Conservation (phyloP, 2,329 filamentous ascomycete species). For the Colletotrichum chrysophilum region DNA sequence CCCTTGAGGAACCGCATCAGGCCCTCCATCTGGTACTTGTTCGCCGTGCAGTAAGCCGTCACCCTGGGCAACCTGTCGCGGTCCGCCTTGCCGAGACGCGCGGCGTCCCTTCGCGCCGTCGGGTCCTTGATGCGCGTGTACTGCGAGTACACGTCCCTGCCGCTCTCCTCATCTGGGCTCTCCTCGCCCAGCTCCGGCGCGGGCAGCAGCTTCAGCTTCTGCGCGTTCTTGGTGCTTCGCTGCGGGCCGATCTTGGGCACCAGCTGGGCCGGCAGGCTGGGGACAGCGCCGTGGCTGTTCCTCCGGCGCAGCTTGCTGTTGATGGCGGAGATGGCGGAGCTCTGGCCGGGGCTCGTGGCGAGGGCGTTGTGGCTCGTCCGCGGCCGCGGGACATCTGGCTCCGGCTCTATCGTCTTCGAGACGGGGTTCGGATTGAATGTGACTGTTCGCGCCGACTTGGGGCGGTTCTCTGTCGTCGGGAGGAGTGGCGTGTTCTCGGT, state of each 20-base stretch:
- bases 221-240: constrained; percentile 90
- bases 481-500: constrained; percentile 42
- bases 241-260: constrained; percentile 86
- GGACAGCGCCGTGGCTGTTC: constrained; percentile 74
- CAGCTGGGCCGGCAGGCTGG: constrained; percentile 39
- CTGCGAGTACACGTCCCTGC: constrained; percentile 95
- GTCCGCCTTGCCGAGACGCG: constrained; percentile 91
- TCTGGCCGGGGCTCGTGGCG: constrained; percentile 38
- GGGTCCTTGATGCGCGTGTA: constrained; percentile 98
- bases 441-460: constrained; percentile 65
- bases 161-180: constrained; percentile 83
- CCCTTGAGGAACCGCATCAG: constrained; percentile 92
- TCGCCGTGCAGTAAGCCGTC: constrained; percentile 95
- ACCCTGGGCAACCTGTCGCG: constrained; percentile 85
- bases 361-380: constrained; percentile 33
- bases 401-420: constrained; percentile 64
- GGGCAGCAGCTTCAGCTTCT: constrained; percentile 96
- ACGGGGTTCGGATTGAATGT: constrained; percentile 78
- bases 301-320: constrained; percentile 88
- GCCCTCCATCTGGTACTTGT: constrained; percentile 87
- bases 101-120: constrained; percentile 89
- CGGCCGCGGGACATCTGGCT: constrained; percentile 34
- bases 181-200: constrained; percentile 85
- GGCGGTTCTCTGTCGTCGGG: constrained; percentile 36
- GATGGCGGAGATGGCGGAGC: constrained; percentile 71